These are phyloP conservation scores for Xylaria palmicola DNA, from an alignment of 495 filamentous ascomycete genomes.

Conservation along the genomic window DNA sequence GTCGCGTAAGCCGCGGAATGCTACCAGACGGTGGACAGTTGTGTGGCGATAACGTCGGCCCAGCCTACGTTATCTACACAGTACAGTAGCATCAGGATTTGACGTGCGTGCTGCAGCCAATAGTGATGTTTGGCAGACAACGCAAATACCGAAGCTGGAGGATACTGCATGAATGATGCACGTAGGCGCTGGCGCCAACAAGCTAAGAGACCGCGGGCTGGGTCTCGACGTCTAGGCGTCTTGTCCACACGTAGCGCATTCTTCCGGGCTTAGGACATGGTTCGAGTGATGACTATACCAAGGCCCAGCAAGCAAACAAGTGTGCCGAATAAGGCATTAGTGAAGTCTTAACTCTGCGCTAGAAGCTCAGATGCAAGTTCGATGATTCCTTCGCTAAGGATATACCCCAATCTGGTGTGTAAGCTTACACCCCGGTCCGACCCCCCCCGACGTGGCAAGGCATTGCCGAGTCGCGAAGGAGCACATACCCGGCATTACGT, in stretches of 20 bases:
- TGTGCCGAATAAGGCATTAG: too few species aligned
- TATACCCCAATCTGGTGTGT: not conserved
- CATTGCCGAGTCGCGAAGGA: not conserved
- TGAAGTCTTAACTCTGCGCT: too few species aligned
- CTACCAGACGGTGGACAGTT: not conserved
- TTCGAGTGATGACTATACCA: too few species aligned
- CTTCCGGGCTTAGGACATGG: too few species aligned
- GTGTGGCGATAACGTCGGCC: not conserved
- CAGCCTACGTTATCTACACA: too few species aligned
- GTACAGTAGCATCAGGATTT: not conserved
- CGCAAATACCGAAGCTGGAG: not conserved
- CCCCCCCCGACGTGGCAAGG: not conserved
- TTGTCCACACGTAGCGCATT: too few species aligned
- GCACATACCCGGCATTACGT: conserved; percentile 1
- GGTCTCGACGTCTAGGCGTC: too few species aligned
- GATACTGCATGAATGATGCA: not conserved
- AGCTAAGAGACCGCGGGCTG: too few species aligned
- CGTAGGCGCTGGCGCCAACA: not conserved
- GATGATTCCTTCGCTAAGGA: not conserved
- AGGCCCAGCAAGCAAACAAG: too few species aligned
- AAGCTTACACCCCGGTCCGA: conserved; percentile 5
- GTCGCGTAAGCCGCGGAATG: not conserved
- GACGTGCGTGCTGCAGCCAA: conserved; percentile 7
- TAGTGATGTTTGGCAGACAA: not conserved
- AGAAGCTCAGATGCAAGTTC: too few species aligned